These are phyloP conservation scores for Yarrowia sp. DNA, from an alignment of 805 yeast genomes.

Conservation along the genomic window DNA sequence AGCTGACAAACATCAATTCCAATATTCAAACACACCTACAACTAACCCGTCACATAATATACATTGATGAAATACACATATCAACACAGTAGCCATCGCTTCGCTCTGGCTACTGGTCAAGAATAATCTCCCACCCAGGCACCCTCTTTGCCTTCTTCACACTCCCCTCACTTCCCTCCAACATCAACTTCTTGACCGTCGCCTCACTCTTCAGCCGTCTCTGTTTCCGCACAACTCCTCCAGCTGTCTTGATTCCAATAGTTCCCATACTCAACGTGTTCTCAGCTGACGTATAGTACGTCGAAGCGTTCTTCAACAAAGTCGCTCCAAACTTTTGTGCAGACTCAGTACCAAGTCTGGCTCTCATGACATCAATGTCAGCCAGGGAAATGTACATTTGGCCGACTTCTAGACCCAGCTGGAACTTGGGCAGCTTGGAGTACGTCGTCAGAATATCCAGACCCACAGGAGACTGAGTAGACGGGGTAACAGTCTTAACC, in stretches of 20 bases:
- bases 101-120: background rate
- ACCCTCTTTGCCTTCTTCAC: conserved; percentile 5
- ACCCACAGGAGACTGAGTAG: conserved; percentile 10
- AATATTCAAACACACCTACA: too few species aligned
- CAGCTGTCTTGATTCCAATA: conserved; percentile 17
- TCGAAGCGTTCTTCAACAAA: conserved; percentile 1
- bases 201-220: conserved; percentile 41
- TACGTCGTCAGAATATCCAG: conserved; percentile 8
- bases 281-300: conserved; percentile 31
- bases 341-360: conserved; percentile 1
- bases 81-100: too few species aligned
- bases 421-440: conserved; percentile 7
- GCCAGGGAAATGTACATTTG: conserved; percentile 31
- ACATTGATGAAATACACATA: too few species aligned
- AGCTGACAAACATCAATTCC: too few species aligned
- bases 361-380: conserved; percentile 8
- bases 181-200: conserved; percentile 33
- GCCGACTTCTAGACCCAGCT: conserved; percentile 15
- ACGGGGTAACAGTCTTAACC: background rate
- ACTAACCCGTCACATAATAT: too few species aligned
- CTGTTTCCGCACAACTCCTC: conserved; percentile 33
- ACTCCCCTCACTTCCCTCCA: conserved; percentile 21
- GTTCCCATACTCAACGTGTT: conserved; percentile 16
- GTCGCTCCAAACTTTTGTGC: conserved; percentile 12
- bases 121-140: conserved; percentile 35